Conservation (phyloP, 768 basidiomycete species). For the Filobasidium wieringae region DNA sequence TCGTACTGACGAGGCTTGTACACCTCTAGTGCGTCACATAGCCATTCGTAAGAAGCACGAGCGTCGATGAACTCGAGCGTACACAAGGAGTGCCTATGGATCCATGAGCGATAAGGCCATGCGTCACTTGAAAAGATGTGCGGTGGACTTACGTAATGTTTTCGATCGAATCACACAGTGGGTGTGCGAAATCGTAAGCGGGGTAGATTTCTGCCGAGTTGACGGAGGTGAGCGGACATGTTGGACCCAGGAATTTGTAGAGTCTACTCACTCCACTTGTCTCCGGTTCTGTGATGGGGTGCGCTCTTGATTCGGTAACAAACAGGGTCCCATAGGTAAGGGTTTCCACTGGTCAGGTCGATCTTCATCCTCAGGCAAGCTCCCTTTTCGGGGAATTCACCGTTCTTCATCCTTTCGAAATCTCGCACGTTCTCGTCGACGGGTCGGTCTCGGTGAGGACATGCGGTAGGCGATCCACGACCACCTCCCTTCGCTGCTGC, state of each 20-base stretch:
- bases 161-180: slow-evolving; percentile 94
- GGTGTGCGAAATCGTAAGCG: slow-evolving; percentile 98
- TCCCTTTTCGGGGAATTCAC: slow-evolving; percentile 79
- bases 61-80: slow-evolving; percentile 92
- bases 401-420: slow-evolving; percentile 85
- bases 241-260: not conserved
- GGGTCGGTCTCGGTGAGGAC: slow-evolving; percentile 74
- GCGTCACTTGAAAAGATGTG: not conserved
- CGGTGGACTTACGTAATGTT: slow-evolving; percentile 76
- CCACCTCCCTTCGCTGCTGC: slow-evolving; percentile 48
- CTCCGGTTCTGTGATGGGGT: slow-evolving; percentile 82
- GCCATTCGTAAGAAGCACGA: slow-evolving; percentile 96
- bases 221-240: not conserved
- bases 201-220: slow-evolving; percentile 60
- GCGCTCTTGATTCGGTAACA: slow-evolving; percentile 87
- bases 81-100: slow-evolving; percentile 78
- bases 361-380: slow-evolving; percentile 96
- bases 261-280: slow-evolving; percentile 59
- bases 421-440: slow-evolving; percentile 74
- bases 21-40: slow-evolving; percentile 91
- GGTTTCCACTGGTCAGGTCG: slow-evolving; percentile 80
- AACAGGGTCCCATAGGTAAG: slow-evolving; percentile 98
- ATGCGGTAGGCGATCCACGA: slow-evolving; percentile 65
- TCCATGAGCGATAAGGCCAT: not conserved
- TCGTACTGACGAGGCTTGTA: slow-evolving; percentile 97